Base-by-base conservation (phyloP, 345 rosid genomes). In the Euphorbia pulcherrima region DNA sequence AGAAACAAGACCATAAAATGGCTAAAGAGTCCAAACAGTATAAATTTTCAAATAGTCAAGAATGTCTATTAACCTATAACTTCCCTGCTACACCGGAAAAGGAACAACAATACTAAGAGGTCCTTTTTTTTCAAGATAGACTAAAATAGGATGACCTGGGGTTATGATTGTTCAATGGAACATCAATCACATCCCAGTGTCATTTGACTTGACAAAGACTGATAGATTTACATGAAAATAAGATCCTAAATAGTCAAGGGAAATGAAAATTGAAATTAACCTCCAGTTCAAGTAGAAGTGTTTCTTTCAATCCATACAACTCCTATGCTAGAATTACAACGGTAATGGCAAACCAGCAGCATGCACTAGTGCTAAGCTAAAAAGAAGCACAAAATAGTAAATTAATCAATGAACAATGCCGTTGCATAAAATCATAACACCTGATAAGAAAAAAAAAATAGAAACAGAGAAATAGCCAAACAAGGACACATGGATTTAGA, bases 211-310 rank as follows among this genome's bases (percentile, higher is more conserved):
- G 28, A 46, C 41, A 0, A 17, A 28, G 24, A 27, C 44, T 3
- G n/a, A 10, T 11, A n/a, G 47, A 61, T 61, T 8, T 29, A 61
- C 48, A 4, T 56, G 65, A 35, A 46, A 64, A 46, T 65, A 50
- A 10, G 41, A 65, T 30, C 29, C 17, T 11, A 33, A 30, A 28
- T 29, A 50, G 30, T 29, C 56, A 28, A 41, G 8, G n/a, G 23
- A 27, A 20, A 18, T 48, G 27, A 26, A 47, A 47, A 20, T 28
- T 48, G 27, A 26, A 47, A 47, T 47, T 64, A 18, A 64, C 2
- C 41, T 47, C 51, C 56, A 23, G 18, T 41, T 14, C 28, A 3
- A 48, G 0, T 6, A 37, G 2, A 37, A 67, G 13, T 54, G 29
- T 24, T 21, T 50, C 37, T n/a, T 14, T 40, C 37, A 65, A 55